A percentile compares a stretch with the other conserved stretches of the same genome.
Conservation (phyloP, 768 basidiomycete species). For the Mycena epipterygia region DNA sequence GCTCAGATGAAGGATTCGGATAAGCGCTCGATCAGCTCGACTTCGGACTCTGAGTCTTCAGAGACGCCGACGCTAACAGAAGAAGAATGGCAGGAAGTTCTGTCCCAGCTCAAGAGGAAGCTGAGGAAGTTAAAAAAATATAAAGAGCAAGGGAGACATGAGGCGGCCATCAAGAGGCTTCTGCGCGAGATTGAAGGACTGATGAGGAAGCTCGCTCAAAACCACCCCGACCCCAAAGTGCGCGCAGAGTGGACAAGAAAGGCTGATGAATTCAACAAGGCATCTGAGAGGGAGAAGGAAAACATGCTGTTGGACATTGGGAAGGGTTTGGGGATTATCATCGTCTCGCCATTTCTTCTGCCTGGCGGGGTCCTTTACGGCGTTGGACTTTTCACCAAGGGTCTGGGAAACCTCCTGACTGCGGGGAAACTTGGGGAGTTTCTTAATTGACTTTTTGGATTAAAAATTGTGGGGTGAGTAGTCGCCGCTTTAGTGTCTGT, state of each 20-base stretch:
- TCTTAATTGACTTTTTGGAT: too few relatives aligned
- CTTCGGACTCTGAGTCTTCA: background rate
- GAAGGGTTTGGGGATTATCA: conserved; percentile 20
- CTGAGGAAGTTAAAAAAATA: background rate
- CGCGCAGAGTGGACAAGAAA: background rate
- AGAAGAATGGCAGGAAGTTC: background rate
- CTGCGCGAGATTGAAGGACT: background rate
- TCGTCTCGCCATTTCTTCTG: conserved; percentile 12
- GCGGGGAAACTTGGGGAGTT: conserved; percentile 1
- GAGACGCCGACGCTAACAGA: background rate
- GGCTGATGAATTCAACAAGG: conserved; percentile 18
- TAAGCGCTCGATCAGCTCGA: conserved; percentile 25
- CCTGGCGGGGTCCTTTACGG: conserved; percentile 20
- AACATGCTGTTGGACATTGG: conserved; percentile 25
- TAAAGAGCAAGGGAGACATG: background rate
- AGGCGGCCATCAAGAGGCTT: background rate
- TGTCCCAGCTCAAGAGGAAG: background rate
- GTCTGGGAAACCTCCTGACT: conserved; percentile 12
- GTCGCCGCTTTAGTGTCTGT: too few relatives aligned
- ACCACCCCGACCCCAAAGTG: background rate
- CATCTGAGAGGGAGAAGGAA: background rate
- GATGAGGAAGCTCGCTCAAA: conserved; percentile 1
- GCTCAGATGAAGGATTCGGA: background rate
- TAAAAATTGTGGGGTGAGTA: too few relatives aligned
- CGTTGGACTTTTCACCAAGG: conserved; percentile 13